Conservation (phyloP, 495 filamentous ascomycete genomes). For the Recurvomyces mirabilis region DNA sequence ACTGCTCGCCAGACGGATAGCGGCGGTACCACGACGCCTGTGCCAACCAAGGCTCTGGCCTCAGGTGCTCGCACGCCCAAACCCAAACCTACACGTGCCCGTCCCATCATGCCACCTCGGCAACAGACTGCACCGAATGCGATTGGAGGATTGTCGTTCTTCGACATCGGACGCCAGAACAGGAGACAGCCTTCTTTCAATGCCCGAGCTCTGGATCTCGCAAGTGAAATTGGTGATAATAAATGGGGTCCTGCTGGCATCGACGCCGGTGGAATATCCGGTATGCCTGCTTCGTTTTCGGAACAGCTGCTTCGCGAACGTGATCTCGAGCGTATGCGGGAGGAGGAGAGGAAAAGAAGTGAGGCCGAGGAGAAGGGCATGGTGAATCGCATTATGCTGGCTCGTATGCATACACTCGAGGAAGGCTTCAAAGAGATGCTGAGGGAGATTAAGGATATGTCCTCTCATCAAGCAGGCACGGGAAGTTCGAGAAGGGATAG, state of each 20-base stretch:
- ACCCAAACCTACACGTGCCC: conserved; percentile 31
- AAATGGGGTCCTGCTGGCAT: conserved; percentile 35
- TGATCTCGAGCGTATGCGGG: conserved; percentile 7
- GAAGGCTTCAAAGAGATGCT: conserved; percentile 74
- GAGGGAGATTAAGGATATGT: conserved; percentile 60
- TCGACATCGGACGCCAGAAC: conserved; percentile 21
- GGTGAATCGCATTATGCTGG: conserved; percentile 75
- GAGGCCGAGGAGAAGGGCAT: conserved; percentile 51
- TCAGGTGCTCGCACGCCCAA: conserved; percentile 37
- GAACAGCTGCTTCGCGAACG: conserved; percentile 30
- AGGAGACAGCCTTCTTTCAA: conserved; percentile 38
- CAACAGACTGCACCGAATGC: conserved; percentile 19
- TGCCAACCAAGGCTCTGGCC: not conserved
- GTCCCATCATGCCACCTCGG: conserved; percentile 43
- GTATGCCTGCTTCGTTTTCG: conserved; percentile 23
- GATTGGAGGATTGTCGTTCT: conserved; percentile 6
- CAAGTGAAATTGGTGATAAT: conserved; percentile 63
- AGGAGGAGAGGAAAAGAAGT: conserved; percentile 27
- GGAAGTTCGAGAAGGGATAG: conserved; percentile 15
- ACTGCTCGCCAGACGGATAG: conserved; percentile 41
- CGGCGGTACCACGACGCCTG: conserved; percentile 34
- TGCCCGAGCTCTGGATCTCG: conserved; percentile 47
- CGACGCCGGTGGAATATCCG: conserved; percentile 64
- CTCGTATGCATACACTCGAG: conserved; percentile 82
- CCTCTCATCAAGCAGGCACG: conserved; percentile 6